A percentile compares a stretch with the other conserved stretches of the same genome.
These are phyloP conservation scores for Parachaetomium inaequale DNA, from an alignment of 495 filamentous ascomycete genomes.

Conservation along the genomic window DNA sequence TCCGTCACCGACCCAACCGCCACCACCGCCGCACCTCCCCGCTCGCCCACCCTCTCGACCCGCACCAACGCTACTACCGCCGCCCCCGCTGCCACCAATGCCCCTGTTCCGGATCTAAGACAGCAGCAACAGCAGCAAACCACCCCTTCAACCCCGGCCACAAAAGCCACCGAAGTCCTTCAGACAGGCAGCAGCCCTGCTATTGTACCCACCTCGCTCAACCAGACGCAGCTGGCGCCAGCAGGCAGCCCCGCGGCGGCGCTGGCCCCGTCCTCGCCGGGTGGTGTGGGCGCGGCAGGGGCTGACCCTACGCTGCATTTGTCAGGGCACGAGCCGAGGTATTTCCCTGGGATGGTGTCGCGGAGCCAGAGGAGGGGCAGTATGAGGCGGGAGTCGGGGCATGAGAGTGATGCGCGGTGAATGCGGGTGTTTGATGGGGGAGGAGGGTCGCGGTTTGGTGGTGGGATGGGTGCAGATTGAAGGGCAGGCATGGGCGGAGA, in stretches of 20 bases:
- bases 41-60: constrained; percentile 31
- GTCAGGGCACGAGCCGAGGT: constrained; percentile 58
- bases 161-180: constrained; percentile 12
- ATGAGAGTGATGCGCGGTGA: constrained; percentile 37
- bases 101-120: constrained; percentile 12
- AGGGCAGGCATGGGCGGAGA: not conserved
- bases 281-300: constrained; percentile 12
- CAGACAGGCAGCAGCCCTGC: not conserved
- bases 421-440: too few species aligned
- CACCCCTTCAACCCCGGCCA: not conserved
- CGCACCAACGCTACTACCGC: constrained; percentile 25
- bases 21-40: constrained; percentile 4
- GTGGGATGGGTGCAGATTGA: not conserved
- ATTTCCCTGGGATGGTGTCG: constrained; percentile 69
- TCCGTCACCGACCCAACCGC: not conserved
- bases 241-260: constrained; percentile 17
- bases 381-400: constrained; percentile 37
- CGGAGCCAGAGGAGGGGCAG: constrained; percentile 53
- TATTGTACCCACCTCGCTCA: not conserved
- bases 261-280: too few species aligned
- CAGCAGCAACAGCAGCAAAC: not conserved
- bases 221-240: not conserved
- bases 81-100: constrained; percentile 6
- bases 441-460: too few species aligned
- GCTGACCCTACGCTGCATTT: constrained; percentile 37